These are phyloP conservation scores for Aspergillus ibericus DNA, from an alignment of 2,329 filamentous ascomycete genomes.

Conservation along the genomic window DNA sequence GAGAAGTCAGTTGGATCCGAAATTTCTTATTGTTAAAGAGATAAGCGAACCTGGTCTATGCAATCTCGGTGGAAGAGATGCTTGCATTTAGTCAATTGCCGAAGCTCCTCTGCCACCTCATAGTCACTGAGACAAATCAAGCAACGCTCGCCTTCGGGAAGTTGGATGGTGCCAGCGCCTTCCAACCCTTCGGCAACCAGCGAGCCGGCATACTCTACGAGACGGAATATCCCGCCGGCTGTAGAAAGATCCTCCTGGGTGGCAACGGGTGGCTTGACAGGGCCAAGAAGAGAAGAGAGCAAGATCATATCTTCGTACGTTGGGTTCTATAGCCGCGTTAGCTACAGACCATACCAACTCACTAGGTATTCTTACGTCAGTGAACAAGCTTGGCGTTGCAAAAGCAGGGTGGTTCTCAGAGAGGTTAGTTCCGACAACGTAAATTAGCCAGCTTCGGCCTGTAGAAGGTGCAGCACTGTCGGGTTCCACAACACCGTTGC, in stretches of 20 bases:
- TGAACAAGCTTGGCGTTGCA: conserved; percentile 68
- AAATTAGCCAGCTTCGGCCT: conserved; percentile 69
- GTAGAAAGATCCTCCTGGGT: conserved; percentile 63
- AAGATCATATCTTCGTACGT: conserved; percentile 73
- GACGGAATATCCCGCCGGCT: conserved; percentile 61
- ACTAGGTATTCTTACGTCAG: conserved; percentile 53
- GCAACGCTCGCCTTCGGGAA: conserved; percentile 57
- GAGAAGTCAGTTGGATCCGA: conserved; percentile 30
- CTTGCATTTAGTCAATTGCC: conserved; percentile 62
- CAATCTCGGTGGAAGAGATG: conserved; percentile 69
- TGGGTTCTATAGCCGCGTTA: conserved; percentile 48
- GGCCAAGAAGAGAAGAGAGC: conserved; percentile 65
- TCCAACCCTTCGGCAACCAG: conserved; percentile 52
- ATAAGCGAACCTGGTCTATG: conserved; percentile 63
- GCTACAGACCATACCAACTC: background rate
- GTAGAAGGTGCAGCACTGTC: conserved; percentile 50
- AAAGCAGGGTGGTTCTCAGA: conserved; percentile 70
- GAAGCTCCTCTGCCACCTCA: conserved; percentile 60
- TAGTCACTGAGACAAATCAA: conserved; percentile 68
- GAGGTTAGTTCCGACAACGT: conserved; percentile 68
- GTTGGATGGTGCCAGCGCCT: conserved; percentile 35
- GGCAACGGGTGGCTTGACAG: conserved; percentile 68
- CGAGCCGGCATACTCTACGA: conserved; percentile 45
- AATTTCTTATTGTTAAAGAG: background rate
- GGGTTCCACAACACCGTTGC: conserved; percentile 65